Conservation (phyloP, 805 yeast genomes). For the Ogataea trehaloabstinens region DNA sequence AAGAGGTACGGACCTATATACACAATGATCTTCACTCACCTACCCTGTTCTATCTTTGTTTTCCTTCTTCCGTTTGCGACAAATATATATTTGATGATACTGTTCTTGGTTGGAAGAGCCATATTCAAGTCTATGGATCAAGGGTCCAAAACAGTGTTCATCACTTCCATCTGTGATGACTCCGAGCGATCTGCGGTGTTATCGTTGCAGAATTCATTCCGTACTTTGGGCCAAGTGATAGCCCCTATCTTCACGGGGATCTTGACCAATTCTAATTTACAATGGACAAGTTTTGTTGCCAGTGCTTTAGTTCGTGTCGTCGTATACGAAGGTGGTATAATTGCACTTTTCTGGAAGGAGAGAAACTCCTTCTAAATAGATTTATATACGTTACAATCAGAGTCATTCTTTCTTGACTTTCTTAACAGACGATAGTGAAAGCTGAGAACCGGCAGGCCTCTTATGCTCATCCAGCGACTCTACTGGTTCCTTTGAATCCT, state of each 20-base stretch:
- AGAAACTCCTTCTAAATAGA: constrained; percentile 10
- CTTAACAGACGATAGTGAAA: neutral
- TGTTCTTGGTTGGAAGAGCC: constrained; percentile 35
- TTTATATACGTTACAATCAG: neutral
- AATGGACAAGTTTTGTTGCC: constrained; percentile 42
- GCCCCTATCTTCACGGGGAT: constrained; percentile 44
- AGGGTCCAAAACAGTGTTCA: constrained; percentile 47
- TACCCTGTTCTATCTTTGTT: constrained; percentile 41
- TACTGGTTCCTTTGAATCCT: neutral
- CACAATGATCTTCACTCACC: constrained; percentile 44
- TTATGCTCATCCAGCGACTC: neutral
- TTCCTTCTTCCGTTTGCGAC: constrained; percentile 39
- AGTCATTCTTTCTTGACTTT: neutral
- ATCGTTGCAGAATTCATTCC: constrained; percentile 43
- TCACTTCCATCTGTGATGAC: constrained; percentile 40
- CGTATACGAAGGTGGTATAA: constrained; percentile 40
- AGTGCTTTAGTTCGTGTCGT: constrained; percentile 40
- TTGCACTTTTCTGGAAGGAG: constrained; percentile 29
- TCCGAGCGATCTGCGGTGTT: constrained; percentile 42
- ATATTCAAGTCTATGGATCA: constrained; percentile 46
- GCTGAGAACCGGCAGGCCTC: too few relatives aligned
- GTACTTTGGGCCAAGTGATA: constrained; percentile 39
- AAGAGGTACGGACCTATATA: constrained; percentile 43
- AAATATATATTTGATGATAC: constrained; percentile 31
- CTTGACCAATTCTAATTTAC: constrained; percentile 34